phyloP scores from a whole-genome alignment of 768 basidiomycete genomes.

The Xanthoconium stramineum region DNA sequence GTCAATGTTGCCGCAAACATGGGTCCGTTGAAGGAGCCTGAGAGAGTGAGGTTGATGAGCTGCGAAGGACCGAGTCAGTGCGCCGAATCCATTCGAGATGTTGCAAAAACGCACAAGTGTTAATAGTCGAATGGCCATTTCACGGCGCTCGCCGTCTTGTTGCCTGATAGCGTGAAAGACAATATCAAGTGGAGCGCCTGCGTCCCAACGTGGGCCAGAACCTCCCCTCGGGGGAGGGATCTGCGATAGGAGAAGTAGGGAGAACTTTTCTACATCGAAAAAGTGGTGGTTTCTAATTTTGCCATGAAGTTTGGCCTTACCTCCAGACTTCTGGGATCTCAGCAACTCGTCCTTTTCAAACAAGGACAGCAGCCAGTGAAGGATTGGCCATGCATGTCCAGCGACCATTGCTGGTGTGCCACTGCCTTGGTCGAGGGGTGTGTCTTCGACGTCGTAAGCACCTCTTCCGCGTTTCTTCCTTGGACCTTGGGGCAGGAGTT shows the following conservation, averaged over 20 bases:
- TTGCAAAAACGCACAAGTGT: constrained; percentile 25
- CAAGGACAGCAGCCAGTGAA: constrained; percentile 65
- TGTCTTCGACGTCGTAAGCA: constrained; percentile 24
- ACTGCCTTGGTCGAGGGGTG: constrained; percentile 19
- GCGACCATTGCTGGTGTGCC: constrained; percentile 42
- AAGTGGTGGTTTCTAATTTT: constrained; percentile 7
- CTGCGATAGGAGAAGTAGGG: constrained; percentile 54
- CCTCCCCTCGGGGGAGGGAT: constrained; percentile 53
- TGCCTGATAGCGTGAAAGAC: constrained; percentile 38
- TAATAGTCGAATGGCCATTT: constrained; percentile 35
- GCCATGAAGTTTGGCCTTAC: constrained; percentile 5
- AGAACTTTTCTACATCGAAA: constrained; percentile 37
- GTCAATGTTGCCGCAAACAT: constrained; percentile 37
- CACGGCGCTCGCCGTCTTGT: constrained; percentile 27
- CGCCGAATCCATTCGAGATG: background rate
- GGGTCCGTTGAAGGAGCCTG: constrained; percentile 35
- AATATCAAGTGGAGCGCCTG: constrained; percentile 48
- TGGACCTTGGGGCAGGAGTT: constrained; percentile 13
- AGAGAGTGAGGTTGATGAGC: constrained; percentile 42
- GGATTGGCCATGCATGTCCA: constrained; percentile 63
- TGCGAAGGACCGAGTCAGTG: constrained; percentile 13
- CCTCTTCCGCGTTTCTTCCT: constrained; percentile 34
- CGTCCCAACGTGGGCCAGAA: constrained; percentile 52
- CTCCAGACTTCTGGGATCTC: constrained; percentile 31
- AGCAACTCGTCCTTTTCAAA: constrained; percentile 65